These are phyloP conservation scores for Inosperma sp. DNA, from an alignment of 768 basidiomycete species.

Conservation along the genomic window DNA sequence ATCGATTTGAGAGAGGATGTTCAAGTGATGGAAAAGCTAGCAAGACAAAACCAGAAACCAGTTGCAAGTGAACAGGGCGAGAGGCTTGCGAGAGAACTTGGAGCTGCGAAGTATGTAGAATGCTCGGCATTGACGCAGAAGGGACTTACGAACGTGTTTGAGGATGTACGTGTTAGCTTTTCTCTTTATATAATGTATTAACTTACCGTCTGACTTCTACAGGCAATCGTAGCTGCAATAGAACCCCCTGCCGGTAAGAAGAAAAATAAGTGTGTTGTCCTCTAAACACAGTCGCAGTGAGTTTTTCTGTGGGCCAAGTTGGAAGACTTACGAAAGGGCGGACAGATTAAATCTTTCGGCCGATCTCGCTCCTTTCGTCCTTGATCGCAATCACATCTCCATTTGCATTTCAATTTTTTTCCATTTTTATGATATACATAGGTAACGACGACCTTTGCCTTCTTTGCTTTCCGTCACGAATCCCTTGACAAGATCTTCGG, in stretches of 20 bases:
- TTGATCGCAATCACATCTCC: no score
- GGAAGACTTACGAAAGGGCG: constrained; percentile 7
- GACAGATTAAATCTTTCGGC: constrained; percentile 6
- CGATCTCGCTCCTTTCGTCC: no score
- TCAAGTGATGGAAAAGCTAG: constrained; percentile 90
- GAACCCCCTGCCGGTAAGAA: constrained; percentile 74
- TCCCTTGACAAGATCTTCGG: no score
- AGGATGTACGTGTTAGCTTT: constrained; percentile 70
- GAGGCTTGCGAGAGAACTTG: constrained; percentile 91
- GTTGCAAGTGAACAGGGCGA: constrained; percentile 87
- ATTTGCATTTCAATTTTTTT: no score
- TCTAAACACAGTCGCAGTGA: constrained; percentile 43
- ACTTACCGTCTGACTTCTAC: not conserved
- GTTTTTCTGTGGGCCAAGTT: constrained; percentile 6
- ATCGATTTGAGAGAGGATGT: constrained; percentile 92
- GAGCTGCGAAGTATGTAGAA: constrained; percentile 98
- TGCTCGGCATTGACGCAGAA: constrained; percentile 99
- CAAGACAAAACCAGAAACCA: constrained; percentile 94
- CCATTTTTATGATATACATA: no score
- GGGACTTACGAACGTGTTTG: constrained; percentile 99
- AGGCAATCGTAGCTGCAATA: constrained; percentile 98
- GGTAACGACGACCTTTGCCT: no score
- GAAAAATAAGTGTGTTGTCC: constrained; percentile 79
- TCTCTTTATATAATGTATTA: not conserved
- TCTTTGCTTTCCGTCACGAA: no score